Evolutionary conservation across 1,284 basidiomycete genomes (phyloP).

Genomic region (Mycena citricolor): DNA sequence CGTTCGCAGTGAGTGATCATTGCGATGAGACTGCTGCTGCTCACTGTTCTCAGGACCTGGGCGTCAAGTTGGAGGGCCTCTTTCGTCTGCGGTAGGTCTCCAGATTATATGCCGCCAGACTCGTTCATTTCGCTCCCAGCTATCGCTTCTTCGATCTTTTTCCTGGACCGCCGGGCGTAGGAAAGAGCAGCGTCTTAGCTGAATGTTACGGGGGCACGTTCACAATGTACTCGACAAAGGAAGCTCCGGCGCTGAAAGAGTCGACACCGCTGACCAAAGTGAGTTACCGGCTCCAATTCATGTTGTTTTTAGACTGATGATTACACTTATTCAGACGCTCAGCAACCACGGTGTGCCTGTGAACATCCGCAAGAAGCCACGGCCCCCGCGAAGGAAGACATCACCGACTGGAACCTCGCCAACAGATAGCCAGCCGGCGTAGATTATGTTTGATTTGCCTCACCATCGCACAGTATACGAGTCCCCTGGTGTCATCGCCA

Average conservation of each 20-base stretch:
- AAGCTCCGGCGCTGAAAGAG: slow-evolving; percentile 12
- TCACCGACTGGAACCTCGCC: too few relatives aligned
- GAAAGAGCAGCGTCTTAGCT: slow-evolving; percentile 2
- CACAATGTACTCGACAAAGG: slow-evolving; percentile 16
- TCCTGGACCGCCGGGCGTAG: background rate
- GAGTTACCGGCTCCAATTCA: background rate
- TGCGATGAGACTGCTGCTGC: background rate
- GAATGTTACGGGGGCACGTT: slow-evolving; percentile 13
- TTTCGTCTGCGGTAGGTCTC: slow-evolving; percentile 54
- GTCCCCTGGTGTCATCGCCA: too few relatives aligned
- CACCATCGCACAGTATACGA: too few relatives aligned
- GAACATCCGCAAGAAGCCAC: slow-evolving; percentile 5
- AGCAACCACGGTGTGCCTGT: slow-evolving; percentile 6
- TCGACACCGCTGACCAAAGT: slow-evolving; percentile 14
- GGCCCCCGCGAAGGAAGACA: background rate
- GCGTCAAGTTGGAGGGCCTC: slow-evolving; percentile 57
- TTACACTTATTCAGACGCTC: background rate
- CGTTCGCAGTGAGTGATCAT: slow-evolving; percentile 16
- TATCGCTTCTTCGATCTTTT: slow-evolving; percentile 18
- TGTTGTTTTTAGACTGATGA: too few relatives aligned
- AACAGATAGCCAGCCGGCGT: too few relatives aligned
- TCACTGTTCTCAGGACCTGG: slow-evolving; percentile 47
- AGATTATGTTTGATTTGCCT: too few relatives aligned
- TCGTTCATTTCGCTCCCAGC: background rate
- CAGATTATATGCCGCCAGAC: too few relatives aligned